Evolutionary conservation across 2,329 filamentous ascomycete species (phyloP).

Genomic region (Dactylella cylindrospora): DNA sequence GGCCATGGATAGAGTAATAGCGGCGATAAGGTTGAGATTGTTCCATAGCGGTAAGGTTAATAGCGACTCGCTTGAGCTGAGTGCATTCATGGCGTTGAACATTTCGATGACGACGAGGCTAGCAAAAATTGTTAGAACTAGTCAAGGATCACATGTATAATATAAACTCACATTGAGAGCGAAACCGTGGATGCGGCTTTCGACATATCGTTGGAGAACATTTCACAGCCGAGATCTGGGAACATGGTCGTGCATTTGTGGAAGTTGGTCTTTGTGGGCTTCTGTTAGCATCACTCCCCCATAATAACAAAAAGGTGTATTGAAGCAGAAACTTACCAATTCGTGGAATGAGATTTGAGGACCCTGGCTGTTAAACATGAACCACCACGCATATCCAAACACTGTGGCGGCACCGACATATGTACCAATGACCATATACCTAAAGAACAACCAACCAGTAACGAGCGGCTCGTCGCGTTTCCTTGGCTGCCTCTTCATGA

Average conservation of each 20-base stretch:
- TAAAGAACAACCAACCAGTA: conserved; percentile 93
- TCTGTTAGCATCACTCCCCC: background rate
- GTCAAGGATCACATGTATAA: background rate
- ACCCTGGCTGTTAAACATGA: conserved; percentile 89
- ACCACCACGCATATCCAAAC: conserved; percentile 99
- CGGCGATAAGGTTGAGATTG: conserved; percentile 97
- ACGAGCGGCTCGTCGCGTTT: conserved; percentile 93
- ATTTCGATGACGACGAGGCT: conserved; percentile 97
- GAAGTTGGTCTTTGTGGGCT: conserved; percentile 66
- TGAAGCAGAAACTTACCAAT: conserved; percentile 54
- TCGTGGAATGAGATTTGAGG: conserved; percentile 91
- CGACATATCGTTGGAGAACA: conserved; percentile 83
- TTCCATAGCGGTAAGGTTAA: conserved; percentile 94
- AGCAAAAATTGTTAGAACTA: background rate
- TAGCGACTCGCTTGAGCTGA: conserved; percentile 92
- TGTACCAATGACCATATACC: conserved; percentile 91
- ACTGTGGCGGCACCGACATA: conserved; percentile 96
- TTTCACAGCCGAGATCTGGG: conserved; percentile 84
- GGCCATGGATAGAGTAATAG: conserved; percentile 87
- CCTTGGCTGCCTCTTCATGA: conserved; percentile 89
- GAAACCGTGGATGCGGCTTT: conserved; percentile 92
- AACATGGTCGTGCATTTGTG: conserved; percentile 86
- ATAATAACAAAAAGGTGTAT: background rate
- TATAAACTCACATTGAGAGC: conserved; percentile 60
- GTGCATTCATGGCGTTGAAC: conserved; percentile 98